Base-by-base conservation (phyloP, 176 grass and related monocot genomes). In the Metroxylon sagu region DNA sequence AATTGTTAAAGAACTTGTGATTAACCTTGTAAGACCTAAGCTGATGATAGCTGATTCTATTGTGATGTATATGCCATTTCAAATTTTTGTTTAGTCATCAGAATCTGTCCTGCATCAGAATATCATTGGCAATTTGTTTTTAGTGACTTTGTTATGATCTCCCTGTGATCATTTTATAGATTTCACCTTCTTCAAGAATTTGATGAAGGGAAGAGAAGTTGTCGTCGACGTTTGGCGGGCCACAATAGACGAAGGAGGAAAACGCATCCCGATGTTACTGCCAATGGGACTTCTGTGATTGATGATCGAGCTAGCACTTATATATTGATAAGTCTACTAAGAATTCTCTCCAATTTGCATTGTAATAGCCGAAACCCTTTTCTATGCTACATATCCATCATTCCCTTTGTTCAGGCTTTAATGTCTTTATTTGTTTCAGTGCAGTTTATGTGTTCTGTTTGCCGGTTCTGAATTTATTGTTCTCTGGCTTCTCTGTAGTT, bases 131-230 rank as follows among this genome's bases (percentile, higher is more conserved):
- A 14, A 18, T 65, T 28, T 54, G 8, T 21, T 43, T 35, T 54
- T 64, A 28, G 49, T 55, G 16, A 14, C 50, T 71, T 16, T 52
- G 7, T 53, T 56, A 31, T 6, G 53, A 48, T n/a, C 19, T 65
- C 14, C 15, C 35, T 26, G 57, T 39, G 23, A 48, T 77, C 23
- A 35, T 19, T 84, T 35, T 85, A 57, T 61, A 93, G 94, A 61
- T 98, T 98, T 80, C 94, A 98, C 67, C 73, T 79, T 72, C 76
- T 98, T 53, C 73, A 93, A 83, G 94, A 98, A 71, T 98, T 98
- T 73, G 94, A 98, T 71, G 94, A 98, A 75, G 94, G 85, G 54
- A 98, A 93, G 71, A 71, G 94, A 72, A 98, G 94, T 49, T 98
- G 94, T 53, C 84, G 94, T n/a, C 78, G 94, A 26, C 84, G 94